Percentiles rank a stretch among this genome's conserved stretches.
phyloP scores from a whole-genome alignment of 257 asterid species.

The Eucommia ulmoides region DNA sequence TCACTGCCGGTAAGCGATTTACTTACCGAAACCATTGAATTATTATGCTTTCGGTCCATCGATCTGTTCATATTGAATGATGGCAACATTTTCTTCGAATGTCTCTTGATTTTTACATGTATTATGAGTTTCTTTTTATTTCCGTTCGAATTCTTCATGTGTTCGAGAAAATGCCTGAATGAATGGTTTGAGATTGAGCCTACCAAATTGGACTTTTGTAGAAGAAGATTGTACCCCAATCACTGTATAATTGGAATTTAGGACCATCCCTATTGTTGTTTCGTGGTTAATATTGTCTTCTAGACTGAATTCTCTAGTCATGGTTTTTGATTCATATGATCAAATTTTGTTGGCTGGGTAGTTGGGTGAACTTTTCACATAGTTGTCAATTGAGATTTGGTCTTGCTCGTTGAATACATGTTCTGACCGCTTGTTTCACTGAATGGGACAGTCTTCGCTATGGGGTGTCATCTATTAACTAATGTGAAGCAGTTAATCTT shows the following conservation, averaged over 20 bases:
- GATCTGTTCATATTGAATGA: too few relatives aligned
- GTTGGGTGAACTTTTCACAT: background rate
- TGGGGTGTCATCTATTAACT: slow-evolving; percentile 35
- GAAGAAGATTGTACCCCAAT: background rate
- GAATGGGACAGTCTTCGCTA: slow-evolving; percentile 17
- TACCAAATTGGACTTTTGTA: background rate
- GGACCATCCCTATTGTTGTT: too few relatives aligned
- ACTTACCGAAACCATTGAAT: too few relatives aligned
- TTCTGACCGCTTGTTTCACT: slow-evolving; percentile 1
- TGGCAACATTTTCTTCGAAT: too few relatives aligned
- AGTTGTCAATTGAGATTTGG: background rate
- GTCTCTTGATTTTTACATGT: too few relatives aligned
- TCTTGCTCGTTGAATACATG: background rate
- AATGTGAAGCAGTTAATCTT: slow-evolving; percentile 22
- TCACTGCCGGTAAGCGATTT: too few relatives aligned
- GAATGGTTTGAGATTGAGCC: background rate
- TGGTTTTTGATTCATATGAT: background rate
- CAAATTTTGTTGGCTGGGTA: background rate
- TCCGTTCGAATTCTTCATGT: too few relatives aligned
- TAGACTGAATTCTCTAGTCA: background rate
- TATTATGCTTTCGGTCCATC: too few relatives aligned
- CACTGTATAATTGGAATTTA: too few relatives aligned
- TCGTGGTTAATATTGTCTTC: too few relatives aligned
- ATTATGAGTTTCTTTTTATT: too few relatives aligned
- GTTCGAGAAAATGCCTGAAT: slow-evolving; percentile 11